Base-by-base conservation (phyloP, 768 basidiomycete genomes). In the Amanita pallidorosea region DNA sequence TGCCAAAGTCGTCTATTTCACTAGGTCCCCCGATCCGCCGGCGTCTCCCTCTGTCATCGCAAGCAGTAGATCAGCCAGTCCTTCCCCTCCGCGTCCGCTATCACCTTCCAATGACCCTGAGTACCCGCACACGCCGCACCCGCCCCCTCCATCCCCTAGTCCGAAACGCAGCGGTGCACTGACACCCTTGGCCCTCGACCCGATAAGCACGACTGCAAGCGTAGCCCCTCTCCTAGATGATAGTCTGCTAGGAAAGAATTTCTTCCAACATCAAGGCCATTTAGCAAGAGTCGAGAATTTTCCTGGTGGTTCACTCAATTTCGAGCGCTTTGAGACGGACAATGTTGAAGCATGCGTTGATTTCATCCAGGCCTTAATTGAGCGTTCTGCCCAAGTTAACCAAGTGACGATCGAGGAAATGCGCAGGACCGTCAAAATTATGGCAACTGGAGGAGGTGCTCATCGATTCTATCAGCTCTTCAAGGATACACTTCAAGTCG, bases 1-100 rank as follows among this genome's bases (percentile, higher is more conserved):
- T 12, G 95, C 94, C 54, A 99, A 99, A 67, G 89, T 99, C 47
- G 91, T 96, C 58, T 99, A 97, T 70, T 98, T 98, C 67, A 97
- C 95, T 41, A 86, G 96, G 45, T 92, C 93, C 7, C 83, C 88
- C 3, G 84, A 88, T 50, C 85, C 86, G 3, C 85, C 85, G n/a
- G 73, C 80, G 27, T 86, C 89, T 6, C 86, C 89, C 6, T 82
- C 85, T 11, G 61, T 82, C 37, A 70, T 63, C 52, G 81, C 85
- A 1, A 82, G 83, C 11, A 67, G 66, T 18, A 83, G 80, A 13
- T 80, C 75, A 36, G 73, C 70, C 51, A 71, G 72, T 51, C 66
- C 66, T 17, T 74, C 69, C 52, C 61, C 75, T 54, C 67, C 77
- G 12, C 63, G 71, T 41, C 74, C 75, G 4, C 49, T 63, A 37